Evolutionary conservation across 352 stramenopile species (phyloP).

Genomic region (Globisporangium camurandrum): DNA sequence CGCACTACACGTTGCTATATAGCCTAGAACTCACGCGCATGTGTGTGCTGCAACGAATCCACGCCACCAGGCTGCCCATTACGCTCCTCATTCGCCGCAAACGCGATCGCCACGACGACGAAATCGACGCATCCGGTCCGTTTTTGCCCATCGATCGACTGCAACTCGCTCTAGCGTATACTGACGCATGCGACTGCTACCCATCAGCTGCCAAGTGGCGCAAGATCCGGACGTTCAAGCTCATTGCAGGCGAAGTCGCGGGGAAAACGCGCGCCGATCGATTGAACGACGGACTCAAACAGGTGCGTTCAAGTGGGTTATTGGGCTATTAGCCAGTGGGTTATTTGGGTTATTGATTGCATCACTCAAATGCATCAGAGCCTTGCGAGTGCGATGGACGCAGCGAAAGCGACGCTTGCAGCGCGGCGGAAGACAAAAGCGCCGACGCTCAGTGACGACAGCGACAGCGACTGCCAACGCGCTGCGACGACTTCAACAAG

Average conservation of each 20-base stretch:
- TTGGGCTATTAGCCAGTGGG: neutral
- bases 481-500: neutral
- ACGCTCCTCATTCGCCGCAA: slow-evolving; percentile 71
- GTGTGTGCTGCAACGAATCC: neutral
- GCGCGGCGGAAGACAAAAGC: neutral
- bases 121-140: slow-evolving; percentile 33
- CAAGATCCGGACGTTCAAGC: slow-evolving; percentile 64
- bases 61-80: slow-evolving; percentile 30
- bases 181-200: neutral
- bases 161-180: neutral
- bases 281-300: slow-evolving; percentile 47
- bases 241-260: slow-evolving; percentile 53
- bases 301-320: slow-evolving; percentile 14
- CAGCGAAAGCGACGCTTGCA: slow-evolving; percentile 3
- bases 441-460: neutral
- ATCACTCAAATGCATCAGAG: neutral
- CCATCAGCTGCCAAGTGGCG: slow-evolving; percentile 66
- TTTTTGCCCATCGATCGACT: neutral
- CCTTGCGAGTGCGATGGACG: slow-evolving; percentile 8
- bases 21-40: too few species aligned
- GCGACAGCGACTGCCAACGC: neutral
- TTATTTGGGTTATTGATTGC: neutral
- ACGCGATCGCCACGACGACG: slow-evolving; percentile 40
- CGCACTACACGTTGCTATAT: too few species aligned
- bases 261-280: slow-evolving; percentile 46